Base-by-base conservation (phyloP, 768 basidiomycete genomes). In the Calocybe cyanea region DNA sequence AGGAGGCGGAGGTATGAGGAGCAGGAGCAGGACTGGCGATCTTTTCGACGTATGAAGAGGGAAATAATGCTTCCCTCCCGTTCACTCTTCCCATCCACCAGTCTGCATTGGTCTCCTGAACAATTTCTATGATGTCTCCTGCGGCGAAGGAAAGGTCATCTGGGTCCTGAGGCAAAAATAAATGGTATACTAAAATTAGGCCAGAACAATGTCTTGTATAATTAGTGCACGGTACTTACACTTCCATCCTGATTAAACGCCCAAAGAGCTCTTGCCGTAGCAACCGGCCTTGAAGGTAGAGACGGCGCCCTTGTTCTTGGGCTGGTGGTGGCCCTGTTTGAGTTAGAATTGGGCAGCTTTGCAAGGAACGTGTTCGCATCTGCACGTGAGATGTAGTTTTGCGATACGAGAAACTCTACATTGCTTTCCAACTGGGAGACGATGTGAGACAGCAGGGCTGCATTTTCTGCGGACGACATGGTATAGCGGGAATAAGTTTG, bases 21-120 rank as follows among this genome's bases (percentile, higher is more conserved):
- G 58, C 49, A 32, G 53, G 28, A 21, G 48, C 19, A 30, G 53
- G 24, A 18, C 39, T 55, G n/a, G 42, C 53, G 38, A 71, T 54
- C 56, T 76, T 82, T 66, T 88, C 80, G 32, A 89, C 85, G 43
- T 88, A 77, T 51, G 78, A 79, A 10, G 84, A 75, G 0, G 91
- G 92, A 71, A 93, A 89, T 30, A 92, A 72, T 3, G 84, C 91
- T 44, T 83, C 76, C 47, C 67, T 73, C 19, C 82, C 83, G 25
- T 81, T 75, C 45, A 74, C 56, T 49, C 63, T 71, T 20, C 92
- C 91, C 7, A 75, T 78, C 90, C 89, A 95, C 92, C 92, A 93
- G 61, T 93, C 92, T 2, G 71, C 71, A 47, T 92, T 91, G 36
- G 80, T 85, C 59, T 92, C 87, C 47, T 84, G 78, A 33, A 87